Conservation (phyloP, 1,284 basidiomycete genomes). For the Bjerkandera adusta region DNA sequence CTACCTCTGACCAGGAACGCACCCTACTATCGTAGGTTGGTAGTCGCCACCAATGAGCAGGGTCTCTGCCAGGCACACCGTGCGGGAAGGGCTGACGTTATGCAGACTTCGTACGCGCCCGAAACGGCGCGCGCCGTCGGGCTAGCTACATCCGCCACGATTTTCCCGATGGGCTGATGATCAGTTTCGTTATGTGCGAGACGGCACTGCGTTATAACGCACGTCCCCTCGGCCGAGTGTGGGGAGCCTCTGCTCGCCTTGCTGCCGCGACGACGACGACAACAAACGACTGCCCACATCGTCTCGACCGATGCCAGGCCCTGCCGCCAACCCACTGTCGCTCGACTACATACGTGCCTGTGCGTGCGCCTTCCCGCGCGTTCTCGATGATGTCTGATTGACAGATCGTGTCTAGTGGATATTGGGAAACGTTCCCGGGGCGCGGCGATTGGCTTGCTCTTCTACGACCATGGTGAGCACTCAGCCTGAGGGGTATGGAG, state of each 20-base stretch:
- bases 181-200: too few species aligned
- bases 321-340: too few species aligned
- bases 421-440: slow-evolving; percentile 11
- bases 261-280: background rate
- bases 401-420: slow-evolving; percentile 5
- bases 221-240: background rate
- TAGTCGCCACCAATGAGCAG: too few species aligned
- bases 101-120: too few species aligned
- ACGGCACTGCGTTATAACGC: too few species aligned
- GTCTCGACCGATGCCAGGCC: background rate
- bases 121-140: too few species aligned
- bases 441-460: slow-evolving; percentile 12
- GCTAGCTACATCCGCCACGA: too few species aligned
- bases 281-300: background rate
- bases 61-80: too few species aligned
- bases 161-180: too few species aligned
- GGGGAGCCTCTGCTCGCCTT: background rate
- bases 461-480: slow-evolving; percentile 13
- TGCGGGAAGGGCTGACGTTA: too few species aligned
- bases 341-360: slow-evolving; percentile 7
- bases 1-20: too few species aligned
- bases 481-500: background rate
- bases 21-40: too few species aligned
- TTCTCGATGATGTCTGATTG: background rate
- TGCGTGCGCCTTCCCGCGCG: background rate